phyloP scores from a whole-genome alignment of 495 filamentous ascomycete species.

The Pyronema domesticum region DNA sequence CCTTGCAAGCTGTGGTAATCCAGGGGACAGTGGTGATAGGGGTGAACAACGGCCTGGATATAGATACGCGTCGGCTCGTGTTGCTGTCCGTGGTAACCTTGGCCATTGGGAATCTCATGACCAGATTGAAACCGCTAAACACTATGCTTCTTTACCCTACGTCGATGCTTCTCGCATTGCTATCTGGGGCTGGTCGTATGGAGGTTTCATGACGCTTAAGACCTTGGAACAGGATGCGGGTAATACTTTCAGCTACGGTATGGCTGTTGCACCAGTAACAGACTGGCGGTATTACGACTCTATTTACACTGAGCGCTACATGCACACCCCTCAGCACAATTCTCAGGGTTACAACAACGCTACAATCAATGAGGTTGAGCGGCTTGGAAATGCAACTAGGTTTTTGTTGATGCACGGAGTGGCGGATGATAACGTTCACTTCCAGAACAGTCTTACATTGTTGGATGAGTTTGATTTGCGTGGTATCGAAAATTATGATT shows the following conservation, averaged over 20 bases:
- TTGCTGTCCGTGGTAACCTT: slow-evolving; percentile 63
- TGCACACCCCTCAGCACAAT: slow-evolving; percentile 80
- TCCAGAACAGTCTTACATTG: slow-evolving; percentile 76
- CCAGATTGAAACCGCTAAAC: slow-evolving; percentile 79
- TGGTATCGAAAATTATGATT: slow-evolving; percentile 82
- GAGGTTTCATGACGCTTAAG: slow-evolving; percentile 94
- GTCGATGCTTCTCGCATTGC: slow-evolving; percentile 66
- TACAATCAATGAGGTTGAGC: slow-evolving; percentile 50
- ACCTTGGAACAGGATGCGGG: slow-evolving; percentile 82
- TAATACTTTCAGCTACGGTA: slow-evolving; percentile 80
- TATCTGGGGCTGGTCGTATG: slow-evolving; percentile 98
- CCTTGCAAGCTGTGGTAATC: too few species aligned
- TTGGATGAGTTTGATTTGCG: slow-evolving; percentile 73
- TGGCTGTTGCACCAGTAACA: slow-evolving; percentile 94
- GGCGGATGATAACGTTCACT: slow-evolving; percentile 90
- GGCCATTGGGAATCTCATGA: slow-evolving; percentile 73
- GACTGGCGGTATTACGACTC: slow-evolving; percentile 94
- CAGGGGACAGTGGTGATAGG: too few species aligned
- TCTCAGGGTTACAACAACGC: slow-evolving; percentile 55
- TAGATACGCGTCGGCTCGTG: slow-evolving; percentile 20
- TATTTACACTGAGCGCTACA: slow-evolving; percentile 90
- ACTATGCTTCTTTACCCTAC: slow-evolving; percentile 67
- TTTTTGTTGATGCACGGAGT: slow-evolving; percentile 92
- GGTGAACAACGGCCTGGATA: too few species aligned
- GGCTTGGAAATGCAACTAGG: slow-evolving; percentile 54